Base-by-base conservation (phyloP, 257 asterid species). In the Gentiana dahurica region DNA sequence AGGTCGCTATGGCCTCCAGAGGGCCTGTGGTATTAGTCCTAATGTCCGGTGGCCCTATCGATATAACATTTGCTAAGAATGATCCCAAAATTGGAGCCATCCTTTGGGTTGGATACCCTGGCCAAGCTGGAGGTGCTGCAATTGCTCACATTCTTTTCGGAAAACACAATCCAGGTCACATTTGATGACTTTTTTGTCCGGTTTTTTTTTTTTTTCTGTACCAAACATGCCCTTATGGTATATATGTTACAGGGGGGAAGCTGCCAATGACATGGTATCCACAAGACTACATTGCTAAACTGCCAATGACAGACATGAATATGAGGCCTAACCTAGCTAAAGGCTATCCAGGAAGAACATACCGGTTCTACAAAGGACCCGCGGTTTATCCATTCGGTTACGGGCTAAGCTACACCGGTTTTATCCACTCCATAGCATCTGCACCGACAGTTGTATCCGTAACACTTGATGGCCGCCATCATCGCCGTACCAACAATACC, bases 251-350 rank as follows among this genome's bases (percentile, higher is more conserved):
- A 86, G 94, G 90, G 68, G 96, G 96, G 35, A 87, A 82, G 79
- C 84, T 87, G 37, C 95, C 97, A 1, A 79, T 82, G 90, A 85
- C 97, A 57, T 88, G 96, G 96, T 87, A 87, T 57, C 93, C 93
- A 10, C 94, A 88, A 58, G 78, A 79, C 13, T 88, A 79, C 75
- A 81, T 81, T 4, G 60, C 73, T 61, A 79, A 76, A 62, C 43
- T 86, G 36, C 85, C 95, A 7, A 88, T 88, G 96, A 82, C 95
- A 49, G 41, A 68, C 24, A 85, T 85, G 95, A 83, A 72, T 41
- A 80, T 88, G 97, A 68, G 97, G 51, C 48, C 94, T 3, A 53
- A 78, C 60, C 82, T 79, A 24, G 57, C 78, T 2, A 76, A 46
- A 65, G 84, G 76, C 62, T 87, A 81, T 49, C 96, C 96, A 0